These are phyloP conservation scores for Metarhizium rileyi DNA, from an alignment of 2,329 filamentous ascomycete species.

Conservation along the genomic window DNA sequence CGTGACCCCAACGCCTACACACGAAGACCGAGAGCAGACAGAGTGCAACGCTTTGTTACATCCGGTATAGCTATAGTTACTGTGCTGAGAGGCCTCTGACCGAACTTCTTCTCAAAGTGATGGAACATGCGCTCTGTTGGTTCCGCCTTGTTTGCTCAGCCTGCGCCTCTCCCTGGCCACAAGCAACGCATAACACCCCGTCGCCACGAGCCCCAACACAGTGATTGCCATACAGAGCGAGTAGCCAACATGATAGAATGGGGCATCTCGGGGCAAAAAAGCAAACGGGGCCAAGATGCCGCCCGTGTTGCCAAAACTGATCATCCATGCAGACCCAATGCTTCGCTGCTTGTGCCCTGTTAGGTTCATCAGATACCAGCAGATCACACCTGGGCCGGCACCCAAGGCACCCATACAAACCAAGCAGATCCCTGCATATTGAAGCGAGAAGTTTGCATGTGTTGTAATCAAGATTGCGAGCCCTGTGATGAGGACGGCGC, in stretches of 20 bases:
- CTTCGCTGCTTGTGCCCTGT: constrained; percentile 7
- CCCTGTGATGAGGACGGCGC: constrained; percentile 50
- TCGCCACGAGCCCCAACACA: background rate
- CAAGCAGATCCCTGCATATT: constrained; percentile 60
- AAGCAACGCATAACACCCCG: background rate
- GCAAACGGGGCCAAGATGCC: constrained; percentile 7
- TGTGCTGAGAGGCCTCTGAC: too few species aligned
- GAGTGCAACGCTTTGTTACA: background rate
- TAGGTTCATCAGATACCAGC: constrained; percentile 8
- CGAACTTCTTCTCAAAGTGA: background rate
- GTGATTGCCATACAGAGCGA: constrained; percentile 5
- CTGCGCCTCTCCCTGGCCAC: background rate
- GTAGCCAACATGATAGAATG: constrained; percentile 2
- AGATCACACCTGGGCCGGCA: constrained; percentile 4
- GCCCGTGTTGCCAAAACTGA: constrained; percentile 6
- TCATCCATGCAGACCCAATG: constrained; percentile 8
- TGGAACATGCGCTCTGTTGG: background rate
- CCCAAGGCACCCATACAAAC: constrained; percentile 18
- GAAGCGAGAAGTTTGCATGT: constrained; percentile 38
- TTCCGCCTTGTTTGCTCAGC: background rate
- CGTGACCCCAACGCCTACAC: too few species aligned
- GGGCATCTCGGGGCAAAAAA: constrained; percentile 1
- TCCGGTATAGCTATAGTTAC: background rate
- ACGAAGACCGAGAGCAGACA: too few species aligned
- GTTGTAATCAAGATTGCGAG: constrained; percentile 54